phyloP scores from a whole-genome alignment of 1,139 yeast species.

The Debaryomycetaceae sp. region DNA sequence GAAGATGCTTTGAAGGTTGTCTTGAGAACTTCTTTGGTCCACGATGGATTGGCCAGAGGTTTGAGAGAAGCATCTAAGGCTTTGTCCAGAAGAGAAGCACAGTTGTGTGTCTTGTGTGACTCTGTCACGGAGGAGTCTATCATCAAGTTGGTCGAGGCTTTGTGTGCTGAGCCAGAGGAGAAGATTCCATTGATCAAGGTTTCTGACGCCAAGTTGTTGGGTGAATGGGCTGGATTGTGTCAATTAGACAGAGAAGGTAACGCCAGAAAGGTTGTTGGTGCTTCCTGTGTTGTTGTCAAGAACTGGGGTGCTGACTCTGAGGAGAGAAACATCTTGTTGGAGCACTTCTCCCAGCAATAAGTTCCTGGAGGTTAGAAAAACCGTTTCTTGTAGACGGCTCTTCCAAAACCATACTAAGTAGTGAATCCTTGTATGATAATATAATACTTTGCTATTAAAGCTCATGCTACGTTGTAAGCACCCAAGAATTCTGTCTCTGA shows the following conservation, averaged over 20 bases:
- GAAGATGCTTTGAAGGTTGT: conserved; percentile 99
- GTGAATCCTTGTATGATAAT: conserved; percentile 11
- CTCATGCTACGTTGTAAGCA: background rate
- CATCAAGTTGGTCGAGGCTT: conserved; percentile 97
- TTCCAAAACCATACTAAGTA: conserved; percentile 1
- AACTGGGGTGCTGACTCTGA: conserved; percentile 99
- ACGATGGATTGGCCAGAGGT: conserved; percentile 99
- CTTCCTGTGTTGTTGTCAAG: conserved; percentile 98
- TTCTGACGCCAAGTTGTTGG: conserved; percentile 98
- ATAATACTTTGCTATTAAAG: conserved; percentile 5
- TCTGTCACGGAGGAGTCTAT: conserved; percentile 98
- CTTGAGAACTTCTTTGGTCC: conserved; percentile 95
- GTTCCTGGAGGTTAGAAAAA: conserved; percentile 12
- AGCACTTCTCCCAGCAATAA: conserved; percentile 91
- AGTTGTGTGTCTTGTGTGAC: conserved; percentile 96
- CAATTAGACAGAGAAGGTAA: conserved; percentile 99
- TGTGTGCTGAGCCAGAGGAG: conserved; percentile 96
- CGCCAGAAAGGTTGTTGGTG: conserved; percentile 99
- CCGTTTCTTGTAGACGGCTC: background rate
- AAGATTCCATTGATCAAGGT: conserved; percentile 98
- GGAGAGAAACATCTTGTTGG: conserved; percentile 95
- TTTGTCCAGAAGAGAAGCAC: conserved; percentile 95
- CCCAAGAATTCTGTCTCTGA: no score
- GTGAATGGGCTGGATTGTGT: conserved; percentile 99
- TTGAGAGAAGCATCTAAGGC: conserved; percentile 99